Evolutionary conservation across 352 stramenopile genomes (phyloP).

Genomic region (Plasmopara viticola): DNA sequence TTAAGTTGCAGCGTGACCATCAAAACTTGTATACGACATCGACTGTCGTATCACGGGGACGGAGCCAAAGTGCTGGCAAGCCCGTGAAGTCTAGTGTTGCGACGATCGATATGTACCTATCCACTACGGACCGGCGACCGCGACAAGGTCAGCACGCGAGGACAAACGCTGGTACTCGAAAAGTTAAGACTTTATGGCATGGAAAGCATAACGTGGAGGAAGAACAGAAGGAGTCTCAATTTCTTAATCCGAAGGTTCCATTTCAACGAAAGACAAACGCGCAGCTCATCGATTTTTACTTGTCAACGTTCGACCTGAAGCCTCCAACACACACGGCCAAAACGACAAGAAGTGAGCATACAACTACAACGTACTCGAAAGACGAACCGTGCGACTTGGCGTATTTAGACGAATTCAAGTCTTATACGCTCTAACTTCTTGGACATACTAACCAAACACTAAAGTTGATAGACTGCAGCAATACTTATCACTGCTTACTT

Average conservation of each 20-base stretch:
- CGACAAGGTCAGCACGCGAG: conserved; percentile 15
- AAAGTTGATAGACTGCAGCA: too few species aligned
- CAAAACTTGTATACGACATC: conserved; percentile 1
- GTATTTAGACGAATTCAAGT: conserved; percentile 24
- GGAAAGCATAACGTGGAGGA: conserved; percentile 1
- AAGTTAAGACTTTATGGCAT: neutral
- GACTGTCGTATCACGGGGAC: neutral
- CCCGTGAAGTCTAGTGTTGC: conserved; percentile 3
- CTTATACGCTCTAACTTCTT: conserved; percentile 17
- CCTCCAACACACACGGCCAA: conserved; percentile 6
- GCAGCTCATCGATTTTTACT: conserved; percentile 21
- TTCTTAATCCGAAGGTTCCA: neutral
- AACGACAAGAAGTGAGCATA: conserved; percentile 6
- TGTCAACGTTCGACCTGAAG: conserved; percentile 27
- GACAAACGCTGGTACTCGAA: conserved; percentile 3
- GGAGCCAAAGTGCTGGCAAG: neutral
- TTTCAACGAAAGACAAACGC: conserved; percentile 12
- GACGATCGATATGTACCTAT: conserved; percentile 15
- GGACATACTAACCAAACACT: too few species aligned
- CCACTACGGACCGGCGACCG: conserved; percentile 11
- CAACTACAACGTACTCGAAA: conserved; percentile 17
- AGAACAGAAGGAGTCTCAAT: conserved; percentile 2
- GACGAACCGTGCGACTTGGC: conserved; percentile 21
- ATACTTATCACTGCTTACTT: too few species aligned
- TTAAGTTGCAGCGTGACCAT: conserved; percentile 1